Evolutionary conservation across 2,329 filamentous ascomycete species (phyloP).

Genomic region (Blastomyces emzantsi): DNA sequence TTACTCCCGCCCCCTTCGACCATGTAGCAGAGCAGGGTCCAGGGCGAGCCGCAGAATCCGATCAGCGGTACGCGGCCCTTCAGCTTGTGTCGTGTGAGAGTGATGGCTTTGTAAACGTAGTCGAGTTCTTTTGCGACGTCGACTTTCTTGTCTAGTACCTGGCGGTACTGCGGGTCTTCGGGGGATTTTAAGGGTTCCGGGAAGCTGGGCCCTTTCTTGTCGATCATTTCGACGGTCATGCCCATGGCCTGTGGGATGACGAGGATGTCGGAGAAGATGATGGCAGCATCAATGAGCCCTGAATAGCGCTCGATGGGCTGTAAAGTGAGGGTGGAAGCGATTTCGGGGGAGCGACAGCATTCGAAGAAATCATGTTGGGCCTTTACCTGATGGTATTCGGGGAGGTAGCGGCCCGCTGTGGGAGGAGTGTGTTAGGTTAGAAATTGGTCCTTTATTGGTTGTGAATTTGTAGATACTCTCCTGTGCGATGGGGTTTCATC

Average conservation of each 20-base stretch:
- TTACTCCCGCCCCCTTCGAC: conserved; percentile 95
- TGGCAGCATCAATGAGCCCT: conserved; percentile 87
- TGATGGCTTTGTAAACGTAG: conserved; percentile 95
- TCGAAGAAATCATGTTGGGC: conserved; percentile 89
- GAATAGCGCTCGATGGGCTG: conserved; percentile 89
- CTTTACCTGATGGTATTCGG: conserved; percentile 95
- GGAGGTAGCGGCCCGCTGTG: conserved; percentile 86
- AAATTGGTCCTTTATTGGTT: not conserved
- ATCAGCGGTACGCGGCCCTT: conserved; percentile 83
- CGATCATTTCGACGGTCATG: conserved; percentile 97
- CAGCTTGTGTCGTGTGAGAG: conserved; percentile 78
- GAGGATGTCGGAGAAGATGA: conserved; percentile 98
- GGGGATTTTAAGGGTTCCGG: conserved; percentile 73
- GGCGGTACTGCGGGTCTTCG: conserved; percentile 70
- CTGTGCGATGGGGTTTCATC: not conserved
- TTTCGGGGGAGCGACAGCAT: conserved; percentile 87
- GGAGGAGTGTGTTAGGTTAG: not conserved
- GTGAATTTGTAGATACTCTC: too few species aligned
- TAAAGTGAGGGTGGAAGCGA: conserved; percentile 85
- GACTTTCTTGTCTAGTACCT: conserved; percentile 68
- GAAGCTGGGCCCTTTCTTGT: conserved; percentile 94
- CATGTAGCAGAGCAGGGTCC: conserved; percentile 98
- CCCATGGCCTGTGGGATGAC: conserved; percentile 97
- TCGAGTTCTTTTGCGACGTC: conserved; percentile 75
- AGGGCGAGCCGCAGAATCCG: conserved; percentile 93